These are phyloP conservation scores for Coemansia sp. DNA, from an alignment of 192 early-diverging fungal genomes.

Conservation along the genomic window DNA sequence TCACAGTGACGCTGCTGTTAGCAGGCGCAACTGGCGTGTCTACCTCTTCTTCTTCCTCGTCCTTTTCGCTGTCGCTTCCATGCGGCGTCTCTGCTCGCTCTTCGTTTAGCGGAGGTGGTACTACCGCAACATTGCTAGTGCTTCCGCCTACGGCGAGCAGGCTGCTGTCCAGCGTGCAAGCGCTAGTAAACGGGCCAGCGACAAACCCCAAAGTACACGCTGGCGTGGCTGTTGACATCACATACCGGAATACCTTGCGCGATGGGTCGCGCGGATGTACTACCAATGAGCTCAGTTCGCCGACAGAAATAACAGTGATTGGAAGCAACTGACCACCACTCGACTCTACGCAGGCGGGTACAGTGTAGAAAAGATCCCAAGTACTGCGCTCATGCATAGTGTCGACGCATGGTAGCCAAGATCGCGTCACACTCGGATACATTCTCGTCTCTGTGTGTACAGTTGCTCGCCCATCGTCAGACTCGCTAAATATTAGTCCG, in stretches of 20 bases:
- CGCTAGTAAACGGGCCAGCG: slow-evolving; percentile 63
- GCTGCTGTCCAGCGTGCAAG: slow-evolving; percentile 42
- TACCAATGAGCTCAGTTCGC: slow-evolving; percentile 70
- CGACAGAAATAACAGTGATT: slow-evolving; percentile 61
- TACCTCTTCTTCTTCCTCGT: background rate
- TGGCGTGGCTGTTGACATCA: slow-evolving; percentile 65
- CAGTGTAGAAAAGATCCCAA: slow-evolving; percentile 80
- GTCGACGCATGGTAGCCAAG: slow-evolving; percentile 84
- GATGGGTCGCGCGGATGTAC: slow-evolving; percentile 61
- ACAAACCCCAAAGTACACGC: slow-evolving; percentile 79
- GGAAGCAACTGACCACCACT: slow-evolving; percentile 15
- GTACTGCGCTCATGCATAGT: slow-evolving; percentile 65
- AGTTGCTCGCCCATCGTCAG: slow-evolving; percentile 7
- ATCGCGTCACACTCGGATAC: slow-evolving; percentile 66
- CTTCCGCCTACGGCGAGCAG: slow-evolving; percentile 10
- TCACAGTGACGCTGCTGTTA: slow-evolving; percentile 21
- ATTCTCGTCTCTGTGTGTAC: slow-evolving; percentile 72
- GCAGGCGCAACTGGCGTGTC: background rate
- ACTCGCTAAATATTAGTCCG: slow-evolving; percentile 37
- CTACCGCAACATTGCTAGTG: background rate
- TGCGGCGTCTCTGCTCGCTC: slow-evolving; percentile 7
- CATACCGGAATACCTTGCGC: slow-evolving; percentile 72
- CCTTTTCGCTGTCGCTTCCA: slow-evolving; percentile 5
- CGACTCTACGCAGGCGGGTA: slow-evolving; percentile 54
- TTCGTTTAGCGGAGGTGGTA: background rate